Evolutionary conservation across 352 stramenopile genomes (phyloP).

Genomic region (Phytopythium ostracodes): DNA sequence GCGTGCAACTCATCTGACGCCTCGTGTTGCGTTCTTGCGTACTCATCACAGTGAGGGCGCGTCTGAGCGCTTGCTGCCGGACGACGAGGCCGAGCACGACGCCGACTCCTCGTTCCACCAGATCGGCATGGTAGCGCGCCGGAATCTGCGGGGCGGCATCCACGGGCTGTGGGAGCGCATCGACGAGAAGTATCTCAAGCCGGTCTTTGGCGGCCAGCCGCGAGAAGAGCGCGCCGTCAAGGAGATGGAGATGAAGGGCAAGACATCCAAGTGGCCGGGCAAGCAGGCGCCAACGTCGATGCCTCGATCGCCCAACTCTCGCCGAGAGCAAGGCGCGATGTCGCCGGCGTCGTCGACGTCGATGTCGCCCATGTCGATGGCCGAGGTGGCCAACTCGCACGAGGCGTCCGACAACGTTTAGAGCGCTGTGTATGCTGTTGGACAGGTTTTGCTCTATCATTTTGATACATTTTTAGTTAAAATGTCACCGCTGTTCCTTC

Average conservation of each 20-base stretch:
- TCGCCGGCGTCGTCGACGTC: slow-evolving; percentile 18
- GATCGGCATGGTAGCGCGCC: slow-evolving; percentile 26
- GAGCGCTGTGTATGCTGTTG: background rate
- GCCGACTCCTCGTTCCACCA: slow-evolving; percentile 41
- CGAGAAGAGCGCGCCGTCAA: slow-evolving; percentile 20
- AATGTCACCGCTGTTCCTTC: no score
- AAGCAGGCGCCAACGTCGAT: background rate
- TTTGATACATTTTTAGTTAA: background rate
- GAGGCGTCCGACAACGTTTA: slow-evolving; percentile 29
- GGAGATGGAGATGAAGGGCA: slow-evolving; percentile 21
- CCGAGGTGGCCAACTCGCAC: slow-evolving; percentile 50
- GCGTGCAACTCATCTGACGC: slow-evolving; percentile 1
- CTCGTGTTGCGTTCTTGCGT: slow-evolving; percentile 3
- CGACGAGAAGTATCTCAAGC: slow-evolving; percentile 75
- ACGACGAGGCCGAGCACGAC: slow-evolving; percentile 46
- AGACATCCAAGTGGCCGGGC: background rate
- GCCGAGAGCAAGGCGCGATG: background rate
- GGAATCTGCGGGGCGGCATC: slow-evolving; percentile 39
- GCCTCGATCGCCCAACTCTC: slow-evolving; percentile 5
- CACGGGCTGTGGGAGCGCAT: slow-evolving; percentile 57
- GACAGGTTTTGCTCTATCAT: background rate
- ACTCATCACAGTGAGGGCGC: slow-evolving; percentile 26
- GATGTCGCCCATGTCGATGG: slow-evolving; percentile 37
- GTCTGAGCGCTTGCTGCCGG: slow-evolving; percentile 49
- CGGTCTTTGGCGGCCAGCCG: slow-evolving; percentile 50